Evolutionary conservation across 2,329 filamentous ascomycete genomes (phyloP), one percentile per base, ranked within the genome.

Genomic region (Lachnellula arida): DNA sequence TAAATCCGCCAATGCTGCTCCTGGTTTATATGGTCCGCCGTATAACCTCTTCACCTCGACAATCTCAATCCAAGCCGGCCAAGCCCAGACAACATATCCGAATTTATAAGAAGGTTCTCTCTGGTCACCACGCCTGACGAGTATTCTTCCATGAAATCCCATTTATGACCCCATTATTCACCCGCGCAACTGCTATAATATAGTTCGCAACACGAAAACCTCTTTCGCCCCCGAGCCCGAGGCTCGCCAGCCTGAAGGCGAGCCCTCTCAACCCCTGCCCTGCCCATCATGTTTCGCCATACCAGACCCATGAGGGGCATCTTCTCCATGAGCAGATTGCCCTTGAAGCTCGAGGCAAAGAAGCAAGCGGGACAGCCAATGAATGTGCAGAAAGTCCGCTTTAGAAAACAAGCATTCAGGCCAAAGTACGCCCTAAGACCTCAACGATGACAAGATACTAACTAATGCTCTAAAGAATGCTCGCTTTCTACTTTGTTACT

Each of bases 401-500:
- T 70, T 15, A 54, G 40, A 35, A 65, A 58, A 47, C 60, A 53
- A 15, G 43, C 50, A 3, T 23, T 60, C 22, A 49, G 53, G 44
- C 25, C 49, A 6, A 65, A 49, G 64, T 67, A 57, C 35, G 57
- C 55, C 17, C 9, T 3, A 32, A 32, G 28, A 32, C 28, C 9
- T 32, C 28, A 32, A 11, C 28, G 2, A 11, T 11, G 2, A 7
- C 12, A 25, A 12, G 14, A 46, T 37, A 22, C 37, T 51, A 39
- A 51, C 19, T n/a, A n/a, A 46, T 44, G 2, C 6, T 37, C 12
- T n/a, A 40, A 42, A 67, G 65, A 50, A 52, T 51, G 11, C 12
- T 72, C 17, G 49, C 72, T n/a, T 57, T 71, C 11, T 64, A 61
- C 5, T 55, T 69, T 40, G 71, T 74, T 44, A 58, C 71, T 2